Evolutionary conservation across 169 alveolate genomes (phyloP), one percentile per base, ranked within the genome.

Genomic region (Theileria parva): DNA sequence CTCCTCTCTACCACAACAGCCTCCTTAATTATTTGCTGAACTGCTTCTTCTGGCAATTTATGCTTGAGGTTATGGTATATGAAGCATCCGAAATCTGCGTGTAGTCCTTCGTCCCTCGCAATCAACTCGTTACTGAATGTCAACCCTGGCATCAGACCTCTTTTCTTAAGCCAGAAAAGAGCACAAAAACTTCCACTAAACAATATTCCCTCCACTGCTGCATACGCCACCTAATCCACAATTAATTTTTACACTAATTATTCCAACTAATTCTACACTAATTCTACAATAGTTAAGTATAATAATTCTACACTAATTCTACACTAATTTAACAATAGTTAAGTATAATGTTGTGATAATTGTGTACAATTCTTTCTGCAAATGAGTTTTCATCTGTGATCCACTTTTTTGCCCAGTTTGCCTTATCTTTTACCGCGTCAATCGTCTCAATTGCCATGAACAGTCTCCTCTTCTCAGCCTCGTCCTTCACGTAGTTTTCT

Each of bases 401-500:
- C 99, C 99, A 98, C 80, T 95, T 97, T 60, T 96, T 87, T 34
- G 99, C 99, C 99, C 99, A 97, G 59, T 93, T 93, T 34, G 99
- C 99, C 92, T 97, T 97, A 67, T 91, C 92, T 55, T 93, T 86
- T 17, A 98, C 97, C 0, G 98, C 98, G 27, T 96, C 96, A 60
- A 97, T 92, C 72, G 95, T 96, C 30, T 92, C 93, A 55, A 97
- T 94, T 1, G 99, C 99, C 74, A 96, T 92, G 90, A 98, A 96
- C 25, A 98, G 95, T 79, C 91, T 88, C 39, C 88, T 91, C 77
- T 97, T 96, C 86, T 98, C 99, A 37, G 87, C 91, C 34, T 95
- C 95, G 91, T 97, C 99, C 65, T 88, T 74, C 34, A 96, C 95
- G 92, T 95, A 96, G 66, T 95, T 91, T 77, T 95, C 97, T 60